Conservation (phyloP, 192 early-diverging fungal species). For the Entomortierella lignicola region DNA sequence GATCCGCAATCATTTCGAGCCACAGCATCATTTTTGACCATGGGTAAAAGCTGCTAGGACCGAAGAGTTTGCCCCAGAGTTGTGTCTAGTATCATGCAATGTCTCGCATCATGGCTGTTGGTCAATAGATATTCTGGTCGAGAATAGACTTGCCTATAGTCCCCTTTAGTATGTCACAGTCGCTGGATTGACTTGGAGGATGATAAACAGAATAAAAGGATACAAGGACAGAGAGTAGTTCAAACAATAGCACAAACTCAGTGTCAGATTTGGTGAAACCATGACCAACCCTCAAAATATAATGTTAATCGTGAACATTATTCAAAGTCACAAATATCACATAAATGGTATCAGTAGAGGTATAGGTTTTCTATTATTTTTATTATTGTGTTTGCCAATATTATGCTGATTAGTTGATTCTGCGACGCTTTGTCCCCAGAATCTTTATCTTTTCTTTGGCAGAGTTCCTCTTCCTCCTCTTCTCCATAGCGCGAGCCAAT, state of each 20-base stretch:
- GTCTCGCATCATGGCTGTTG: conserved; percentile 34
- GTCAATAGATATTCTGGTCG: not conserved
- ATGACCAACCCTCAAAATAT: too few relatives aligned
- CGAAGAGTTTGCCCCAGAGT: conserved; percentile 21
- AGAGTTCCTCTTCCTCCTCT: conserved; percentile 94
- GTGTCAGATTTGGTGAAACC: too few relatives aligned
- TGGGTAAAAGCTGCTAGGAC: conserved; percentile 7
- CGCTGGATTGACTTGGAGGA: too few relatives aligned
- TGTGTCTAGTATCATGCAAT: conserved; percentile 25
- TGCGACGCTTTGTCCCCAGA: conserved; percentile 59
- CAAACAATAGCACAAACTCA: too few relatives aligned
- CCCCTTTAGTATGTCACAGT: too few relatives aligned
- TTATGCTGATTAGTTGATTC: conserved; percentile 10
- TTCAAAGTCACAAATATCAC: too few relatives aligned
- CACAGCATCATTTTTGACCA: conserved; percentile 45
- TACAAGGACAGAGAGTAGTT: too few relatives aligned
- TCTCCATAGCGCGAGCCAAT: conserved; percentile 90
- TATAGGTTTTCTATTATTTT: not conserved
- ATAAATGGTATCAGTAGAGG: too few relatives aligned
- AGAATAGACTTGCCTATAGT: too few relatives aligned
- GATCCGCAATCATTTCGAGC: conserved; percentile 34
- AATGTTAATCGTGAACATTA: too few relatives aligned
- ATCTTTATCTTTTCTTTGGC: conserved; percentile 82
- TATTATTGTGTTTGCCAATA: not conserved
- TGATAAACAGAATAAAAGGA: too few relatives aligned